phyloP scores from a whole-genome alignment of 148 eudicot species.

The Simmondsia chinensis region DNA sequence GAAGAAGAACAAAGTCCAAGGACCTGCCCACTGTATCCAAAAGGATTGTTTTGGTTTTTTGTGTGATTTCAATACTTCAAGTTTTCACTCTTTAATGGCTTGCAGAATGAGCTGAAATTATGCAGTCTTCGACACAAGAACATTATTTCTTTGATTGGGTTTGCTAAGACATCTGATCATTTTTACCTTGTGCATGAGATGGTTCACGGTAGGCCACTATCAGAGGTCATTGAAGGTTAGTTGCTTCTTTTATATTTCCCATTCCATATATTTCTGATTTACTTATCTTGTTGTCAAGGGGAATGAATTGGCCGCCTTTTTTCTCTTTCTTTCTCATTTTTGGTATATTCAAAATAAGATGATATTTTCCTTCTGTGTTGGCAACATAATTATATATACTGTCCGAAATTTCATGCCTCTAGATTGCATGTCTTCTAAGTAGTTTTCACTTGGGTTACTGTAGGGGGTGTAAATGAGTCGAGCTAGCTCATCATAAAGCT shows the following conservation, averaged over 20 bases:
- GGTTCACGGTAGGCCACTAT: slow-evolving; percentile 20
- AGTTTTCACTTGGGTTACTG: too few relatives aligned
- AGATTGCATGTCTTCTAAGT: too few relatives aligned
- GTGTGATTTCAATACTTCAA: too few relatives aligned
- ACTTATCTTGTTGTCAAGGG: neutral
- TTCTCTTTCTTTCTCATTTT: neutral
- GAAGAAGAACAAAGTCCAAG: too few relatives aligned
- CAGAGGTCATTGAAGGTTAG: slow-evolving; percentile 18
- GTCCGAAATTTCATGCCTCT: too few relatives aligned
- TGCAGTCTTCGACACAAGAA: slow-evolving; percentile 11
- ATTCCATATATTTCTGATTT: neutral
- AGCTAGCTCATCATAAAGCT: too few relatives aligned
- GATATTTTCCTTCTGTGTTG: too few relatives aligned
- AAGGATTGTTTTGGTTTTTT: too few relatives aligned
- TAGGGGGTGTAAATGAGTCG: too few relatives aligned
- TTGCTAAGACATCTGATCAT: slow-evolving; percentile 19
- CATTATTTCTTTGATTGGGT: slow-evolving; percentile 20
- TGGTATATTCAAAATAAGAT: too few relatives aligned
- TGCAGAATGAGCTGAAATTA: slow-evolving; percentile 27
- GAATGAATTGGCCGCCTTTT: neutral
- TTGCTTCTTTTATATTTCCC: slow-evolving; percentile 1
- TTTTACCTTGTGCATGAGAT: slow-evolving; percentile 28
- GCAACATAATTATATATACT: too few relatives aligned
- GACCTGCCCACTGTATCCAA: too few relatives aligned
- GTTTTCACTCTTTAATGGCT: neutral